phyloP scores from a whole-genome alignment of 345 rosid species.

The Limnanthes douglasii region DNA sequence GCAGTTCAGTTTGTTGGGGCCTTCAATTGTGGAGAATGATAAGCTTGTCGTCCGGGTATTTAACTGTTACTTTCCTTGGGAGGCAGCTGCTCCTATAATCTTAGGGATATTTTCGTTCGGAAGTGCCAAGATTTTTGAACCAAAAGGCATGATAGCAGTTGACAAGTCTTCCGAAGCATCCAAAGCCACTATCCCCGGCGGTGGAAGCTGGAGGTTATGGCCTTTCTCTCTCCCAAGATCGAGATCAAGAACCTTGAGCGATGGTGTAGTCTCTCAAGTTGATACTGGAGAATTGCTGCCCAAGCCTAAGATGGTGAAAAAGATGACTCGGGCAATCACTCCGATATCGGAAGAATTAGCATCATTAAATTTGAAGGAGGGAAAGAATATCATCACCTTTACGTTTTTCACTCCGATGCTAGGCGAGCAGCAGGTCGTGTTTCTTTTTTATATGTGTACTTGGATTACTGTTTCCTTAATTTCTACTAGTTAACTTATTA shows the following conservation, averaged over 20 bases:
- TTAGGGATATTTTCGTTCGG: slow-evolving; percentile 38
- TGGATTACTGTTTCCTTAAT: slow-evolving; percentile 4
- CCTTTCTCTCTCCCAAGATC: slow-evolving; percentile 55
- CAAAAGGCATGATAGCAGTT: slow-evolving; percentile 45
- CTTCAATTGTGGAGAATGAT: slow-evolving; percentile 33
- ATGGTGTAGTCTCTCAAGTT: slow-evolving; percentile 13
- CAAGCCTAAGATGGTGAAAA: slow-evolving; percentile 24
- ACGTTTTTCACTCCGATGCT: slow-evolving; percentile 85
- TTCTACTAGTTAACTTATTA: slow-evolving; percentile 5
- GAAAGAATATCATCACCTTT: slow-evolving; percentile 59
- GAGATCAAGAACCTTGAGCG: slow-evolving; percentile 17
- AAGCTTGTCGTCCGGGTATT: slow-evolving; percentile 35
- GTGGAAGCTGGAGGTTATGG: slow-evolving; percentile 82
- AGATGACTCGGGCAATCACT: slow-evolving; percentile 33
- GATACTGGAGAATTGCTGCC: slow-evolving; percentile 16
- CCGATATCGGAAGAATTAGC: slow-evolving; percentile 90
- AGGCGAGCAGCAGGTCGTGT: slow-evolving; percentile 70
- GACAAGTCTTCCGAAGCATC: slow-evolving; percentile 30
- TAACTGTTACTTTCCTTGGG: slow-evolving; percentile 45
- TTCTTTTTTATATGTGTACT: slow-evolving; percentile 8
- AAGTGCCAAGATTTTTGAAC: slow-evolving; percentile 23
- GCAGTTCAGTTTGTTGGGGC: slow-evolving; percentile 32
- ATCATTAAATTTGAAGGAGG: slow-evolving; percentile 67
- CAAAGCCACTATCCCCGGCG: slow-evolving; percentile 16
- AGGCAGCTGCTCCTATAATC: slow-evolving; percentile 41